These are phyloP conservation scores for Mycena polygramma DNA, from an alignment of 768 basidiomycete genomes.

Conservation along the genomic window DNA sequence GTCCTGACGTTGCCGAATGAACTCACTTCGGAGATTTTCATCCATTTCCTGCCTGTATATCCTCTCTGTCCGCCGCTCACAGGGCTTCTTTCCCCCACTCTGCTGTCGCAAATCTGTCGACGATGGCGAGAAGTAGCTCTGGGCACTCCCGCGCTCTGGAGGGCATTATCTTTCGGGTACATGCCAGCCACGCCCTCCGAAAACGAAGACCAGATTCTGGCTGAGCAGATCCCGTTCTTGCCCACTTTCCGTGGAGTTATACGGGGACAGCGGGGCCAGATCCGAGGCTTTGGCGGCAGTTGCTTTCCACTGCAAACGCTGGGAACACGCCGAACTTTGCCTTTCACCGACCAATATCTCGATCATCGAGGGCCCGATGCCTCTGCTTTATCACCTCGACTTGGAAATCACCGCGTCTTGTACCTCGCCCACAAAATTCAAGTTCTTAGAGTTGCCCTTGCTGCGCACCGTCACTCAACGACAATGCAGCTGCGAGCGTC, in stretches of 20 bases:
- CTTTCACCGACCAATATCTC: not conserved
- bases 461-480: not conserved
- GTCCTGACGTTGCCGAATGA: constrained; percentile 9
- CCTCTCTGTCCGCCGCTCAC: not conserved
- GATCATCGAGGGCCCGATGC: not conserved
- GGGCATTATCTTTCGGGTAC: not conserved
- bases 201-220: not conserved
- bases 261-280: not conserved
- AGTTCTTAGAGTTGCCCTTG: not conserved
- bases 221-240: not conserved
- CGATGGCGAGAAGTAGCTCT: not conserved
- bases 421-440: no score
- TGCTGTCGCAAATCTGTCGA: not conserved
- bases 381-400: not conserved
- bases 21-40: not conserved
- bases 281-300: not conserved
- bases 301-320: not conserved
- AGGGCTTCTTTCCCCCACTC: not conserved
- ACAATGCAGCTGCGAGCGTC: not conserved
- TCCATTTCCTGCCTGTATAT: not conserved
- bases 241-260: not conserved
- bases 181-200: not conserved
- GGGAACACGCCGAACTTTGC: not conserved
- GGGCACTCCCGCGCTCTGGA: not conserved
- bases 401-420: not conserved